Percentiles rank a stretch among this genome's conserved stretches.
Evolutionary conservation across 129 eudicot species (phyloP).

Genomic region (Lactuca saligna): DNA sequence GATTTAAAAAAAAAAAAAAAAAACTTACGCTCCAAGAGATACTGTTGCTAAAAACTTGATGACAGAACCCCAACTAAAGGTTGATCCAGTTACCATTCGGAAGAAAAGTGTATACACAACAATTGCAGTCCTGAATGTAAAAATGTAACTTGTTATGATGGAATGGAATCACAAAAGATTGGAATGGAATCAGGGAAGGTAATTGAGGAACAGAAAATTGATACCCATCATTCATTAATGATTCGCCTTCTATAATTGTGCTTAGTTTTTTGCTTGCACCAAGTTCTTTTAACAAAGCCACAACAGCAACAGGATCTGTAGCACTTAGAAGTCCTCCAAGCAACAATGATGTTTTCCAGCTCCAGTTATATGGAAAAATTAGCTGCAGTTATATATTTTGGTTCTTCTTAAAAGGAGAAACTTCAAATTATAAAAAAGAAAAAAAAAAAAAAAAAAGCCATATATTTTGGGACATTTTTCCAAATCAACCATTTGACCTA

Average conservation of each 20-base stretch:
- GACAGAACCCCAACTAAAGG: conserved; percentile 57
- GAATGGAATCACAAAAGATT: background rate
- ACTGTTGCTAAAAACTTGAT: conserved; percentile 65
- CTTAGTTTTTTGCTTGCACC: conserved; percentile 96
- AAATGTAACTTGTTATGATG: background rate
- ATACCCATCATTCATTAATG: conserved; percentile 99
- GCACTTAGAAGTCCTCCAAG: conserved; percentile 99
- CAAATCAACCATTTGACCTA: background rate
- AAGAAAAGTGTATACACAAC: conserved; percentile 79
- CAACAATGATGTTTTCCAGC: conserved; percentile 86
- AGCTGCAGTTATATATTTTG: conserved; percentile 42
- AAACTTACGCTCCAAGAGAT: conserved; percentile 94
- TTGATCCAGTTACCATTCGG: conserved; percentile 80
- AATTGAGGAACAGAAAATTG: conserved; percentile 5
- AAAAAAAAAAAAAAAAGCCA: too few relatives aligned
- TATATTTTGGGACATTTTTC: background rate
- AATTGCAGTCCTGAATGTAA: conserved; percentile 73
- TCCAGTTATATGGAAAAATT: conserved; percentile 85
- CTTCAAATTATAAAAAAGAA: too few relatives aligned
- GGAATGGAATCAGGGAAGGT: background rate
- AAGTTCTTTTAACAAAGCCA: conserved; percentile 90
- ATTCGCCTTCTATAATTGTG: conserved; percentile 96
- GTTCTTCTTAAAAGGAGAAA: background rate
- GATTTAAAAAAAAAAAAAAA: conserved; percentile 16
- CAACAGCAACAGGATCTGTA: conserved; percentile 98